Conservation (phyloP, 164 flowering plant genomes). For the Warburgia ugandensis region DNA sequence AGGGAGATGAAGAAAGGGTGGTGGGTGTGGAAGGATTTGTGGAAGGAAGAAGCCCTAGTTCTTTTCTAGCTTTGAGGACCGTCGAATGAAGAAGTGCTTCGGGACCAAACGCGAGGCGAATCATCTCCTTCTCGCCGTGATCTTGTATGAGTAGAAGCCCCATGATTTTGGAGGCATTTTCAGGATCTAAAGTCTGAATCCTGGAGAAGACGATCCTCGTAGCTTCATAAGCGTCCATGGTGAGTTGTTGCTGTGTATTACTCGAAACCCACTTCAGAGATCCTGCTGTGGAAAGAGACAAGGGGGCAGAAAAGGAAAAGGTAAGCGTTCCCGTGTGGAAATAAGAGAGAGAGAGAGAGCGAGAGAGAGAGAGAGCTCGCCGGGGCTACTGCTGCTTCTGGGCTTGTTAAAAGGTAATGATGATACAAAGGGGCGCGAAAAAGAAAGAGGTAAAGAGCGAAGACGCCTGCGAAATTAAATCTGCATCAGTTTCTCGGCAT, state of each 20-base stretch:
- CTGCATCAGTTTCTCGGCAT: too few relatives aligned
- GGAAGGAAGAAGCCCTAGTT: constrained; percentile 33
- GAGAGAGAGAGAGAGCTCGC: too few relatives aligned
- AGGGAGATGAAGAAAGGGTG: constrained; percentile 34
- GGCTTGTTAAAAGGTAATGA: too few relatives aligned
- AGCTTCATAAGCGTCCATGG: constrained; percentile 89
- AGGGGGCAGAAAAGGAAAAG: constrained; percentile 8
- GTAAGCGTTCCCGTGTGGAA: constrained; percentile 25
- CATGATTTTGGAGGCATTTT: constrained; percentile 86
- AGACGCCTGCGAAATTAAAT: too few relatives aligned
- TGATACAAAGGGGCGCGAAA: too few relatives aligned
- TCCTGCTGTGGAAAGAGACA: constrained; percentile 4
- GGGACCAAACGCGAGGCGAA: constrained; percentile 84
- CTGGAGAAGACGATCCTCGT: constrained; percentile 75
- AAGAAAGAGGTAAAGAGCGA: too few relatives aligned
- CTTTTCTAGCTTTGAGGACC: constrained; percentile 53
- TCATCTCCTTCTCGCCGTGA: constrained; percentile 93
- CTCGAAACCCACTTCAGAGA: too few relatives aligned
- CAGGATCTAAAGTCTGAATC: constrained; percentile 74
- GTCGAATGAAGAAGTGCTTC: constrained; percentile 64
- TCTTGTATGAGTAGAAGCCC: constrained; percentile 79
- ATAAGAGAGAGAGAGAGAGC: constrained; percentile 9
- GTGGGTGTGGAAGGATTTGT: constrained; percentile 45
- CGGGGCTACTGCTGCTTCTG: too few relatives aligned
- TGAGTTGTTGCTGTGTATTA: too few relatives aligned